These are phyloP conservation scores for Hypoxylon cercidicola DNA, from an alignment of 495 filamentous ascomycete species.

Conservation along the genomic window DNA sequence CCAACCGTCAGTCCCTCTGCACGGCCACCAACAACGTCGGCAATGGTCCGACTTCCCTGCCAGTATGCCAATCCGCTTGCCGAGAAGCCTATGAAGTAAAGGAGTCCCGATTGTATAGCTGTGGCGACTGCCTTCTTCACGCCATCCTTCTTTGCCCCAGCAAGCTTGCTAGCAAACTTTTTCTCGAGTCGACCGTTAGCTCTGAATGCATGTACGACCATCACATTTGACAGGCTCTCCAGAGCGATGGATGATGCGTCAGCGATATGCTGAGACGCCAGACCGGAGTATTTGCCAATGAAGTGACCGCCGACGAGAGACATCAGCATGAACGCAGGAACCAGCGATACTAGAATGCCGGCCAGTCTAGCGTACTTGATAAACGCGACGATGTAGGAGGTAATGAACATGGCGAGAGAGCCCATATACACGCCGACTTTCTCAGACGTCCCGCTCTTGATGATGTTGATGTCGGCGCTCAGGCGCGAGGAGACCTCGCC, in stretches of 20 bases:
- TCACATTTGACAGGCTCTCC: slow-evolving; percentile 57
- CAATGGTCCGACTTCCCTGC: slow-evolving; percentile 68
- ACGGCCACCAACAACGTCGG: slow-evolving; percentile 54
- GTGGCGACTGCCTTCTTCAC: slow-evolving; percentile 67
- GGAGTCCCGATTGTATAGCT: slow-evolving; percentile 70
- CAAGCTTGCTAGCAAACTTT: slow-evolving; percentile 62
- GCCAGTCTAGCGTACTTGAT: slow-evolving; percentile 64
- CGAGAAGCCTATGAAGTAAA: slow-evolving; percentile 73
- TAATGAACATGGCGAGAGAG: slow-evolving; percentile 69
- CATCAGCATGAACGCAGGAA: slow-evolving; percentile 75
- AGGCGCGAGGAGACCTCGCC: slow-evolving; percentile 72
- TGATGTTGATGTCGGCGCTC: slow-evolving; percentile 67
- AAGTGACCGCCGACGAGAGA: slow-evolving; percentile 68
- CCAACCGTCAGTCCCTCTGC: slow-evolving; percentile 60
- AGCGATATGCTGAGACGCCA: slow-evolving; percentile 57
- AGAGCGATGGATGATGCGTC: slow-evolving; percentile 56
- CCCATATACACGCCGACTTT: slow-evolving; percentile 71
- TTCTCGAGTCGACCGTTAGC: slow-evolving; percentile 58
- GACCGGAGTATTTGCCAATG: slow-evolving; percentile 67
- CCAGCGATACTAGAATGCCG: slow-evolving; percentile 65
- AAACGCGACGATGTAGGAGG: slow-evolving; percentile 72
- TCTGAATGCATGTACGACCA: slow-evolving; percentile 62
- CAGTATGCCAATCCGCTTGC: slow-evolving; percentile 75
- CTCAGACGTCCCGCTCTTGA: slow-evolving; percentile 72
- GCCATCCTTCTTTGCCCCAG: slow-evolving; percentile 58